These are phyloP conservation scores for Firmiana major DNA, from an alignment of 345 rosid species.

Conservation along the genomic window DNA sequence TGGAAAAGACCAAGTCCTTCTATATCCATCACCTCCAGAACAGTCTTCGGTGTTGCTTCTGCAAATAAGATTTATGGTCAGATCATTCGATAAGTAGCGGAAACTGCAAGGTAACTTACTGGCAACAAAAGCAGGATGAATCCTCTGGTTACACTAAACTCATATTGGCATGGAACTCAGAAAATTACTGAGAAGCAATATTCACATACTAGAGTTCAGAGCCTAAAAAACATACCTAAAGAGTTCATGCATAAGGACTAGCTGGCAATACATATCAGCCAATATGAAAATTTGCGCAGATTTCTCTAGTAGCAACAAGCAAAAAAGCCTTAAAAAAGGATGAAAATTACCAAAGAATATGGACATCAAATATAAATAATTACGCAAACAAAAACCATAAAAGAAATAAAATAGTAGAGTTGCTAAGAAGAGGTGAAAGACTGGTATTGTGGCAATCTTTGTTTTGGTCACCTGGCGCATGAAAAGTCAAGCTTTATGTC, in stretches of 20 bases:
- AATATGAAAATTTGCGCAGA: neutral
- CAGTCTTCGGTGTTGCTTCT: conserved; percentile 31
- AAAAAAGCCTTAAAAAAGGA: neutral
- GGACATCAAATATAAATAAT: too few relatives aligned
- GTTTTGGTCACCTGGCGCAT: neutral
- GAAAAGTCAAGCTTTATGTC: neutral
- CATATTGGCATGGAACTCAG: neutral
- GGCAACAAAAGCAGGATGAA: neutral
- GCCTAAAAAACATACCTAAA: neutral
- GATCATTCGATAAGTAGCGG: neutral
- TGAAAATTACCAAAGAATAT: neutral
- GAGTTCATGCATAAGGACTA: neutral
- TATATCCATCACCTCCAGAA: conserved; percentile 16
- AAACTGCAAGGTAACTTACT: neutral
- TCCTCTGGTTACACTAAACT: neutral
- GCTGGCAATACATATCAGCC: neutral
- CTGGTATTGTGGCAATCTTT: too few relatives aligned
- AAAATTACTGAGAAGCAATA: neutral
- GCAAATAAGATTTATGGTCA: conserved; percentile 16
- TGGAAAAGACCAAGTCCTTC: conserved; percentile 22
- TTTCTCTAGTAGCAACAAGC: neutral
- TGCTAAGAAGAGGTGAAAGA: neutral
- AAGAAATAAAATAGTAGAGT: neutral
- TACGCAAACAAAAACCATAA: neutral
- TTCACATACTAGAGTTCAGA: neutral